Evolutionary conservation across 2,329 filamentous ascomycete genomes (phyloP), one percentile per base, ranked within the genome.

Genomic region (Colletotrichum higginsianum): DNA sequence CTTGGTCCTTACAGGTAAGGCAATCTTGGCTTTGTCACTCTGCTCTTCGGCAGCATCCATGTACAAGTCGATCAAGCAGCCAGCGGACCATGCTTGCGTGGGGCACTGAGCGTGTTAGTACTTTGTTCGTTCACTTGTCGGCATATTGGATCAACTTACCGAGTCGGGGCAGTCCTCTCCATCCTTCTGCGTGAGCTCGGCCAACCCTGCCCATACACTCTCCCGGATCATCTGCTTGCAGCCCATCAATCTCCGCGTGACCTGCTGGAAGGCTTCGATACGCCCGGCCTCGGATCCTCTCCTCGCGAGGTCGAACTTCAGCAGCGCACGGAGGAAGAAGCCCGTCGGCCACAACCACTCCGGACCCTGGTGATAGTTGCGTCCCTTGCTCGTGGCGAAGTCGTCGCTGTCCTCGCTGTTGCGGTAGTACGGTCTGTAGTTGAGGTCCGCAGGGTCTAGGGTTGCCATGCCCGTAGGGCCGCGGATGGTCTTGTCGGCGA

Each of bases 281-380:
- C 91, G 89, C 74, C 93, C 94, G 77, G 94, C 87, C 0, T 80
- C 75, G 2, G 82, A 82, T 73, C 88, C 87, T 60, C 94, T 88
- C 40, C 95, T 87, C 84, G 89, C 87, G 61, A 98, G 84, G 80
- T 98, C 95, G 78, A 98, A 98, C 81, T 95, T 93, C 74, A 99
- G 88, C 75, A 99, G 85, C 1, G 96, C 96, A 60, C 97, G 91
- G 26, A 98, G 86, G 87, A 98, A 99, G 86, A 95, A 99, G 5
- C 96, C 96, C 1, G 94, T 96, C 0, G 96, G 97, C 96, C 96
- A 99, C 30, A 98, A 85, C 96, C 96, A 99, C 81, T 99, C 96
- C 0, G 96, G 97, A 5, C 96, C 96, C 81, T 98, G 96, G 82
- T 99, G 96, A 83, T 99, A 99, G 83, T 98, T 99, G 67, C 96